Evolutionary conservation across 2,329 filamentous ascomycete species (phyloP), one percentile per base, ranked within the genome.

Genomic region (Tolypocladium amazonense): DNA sequence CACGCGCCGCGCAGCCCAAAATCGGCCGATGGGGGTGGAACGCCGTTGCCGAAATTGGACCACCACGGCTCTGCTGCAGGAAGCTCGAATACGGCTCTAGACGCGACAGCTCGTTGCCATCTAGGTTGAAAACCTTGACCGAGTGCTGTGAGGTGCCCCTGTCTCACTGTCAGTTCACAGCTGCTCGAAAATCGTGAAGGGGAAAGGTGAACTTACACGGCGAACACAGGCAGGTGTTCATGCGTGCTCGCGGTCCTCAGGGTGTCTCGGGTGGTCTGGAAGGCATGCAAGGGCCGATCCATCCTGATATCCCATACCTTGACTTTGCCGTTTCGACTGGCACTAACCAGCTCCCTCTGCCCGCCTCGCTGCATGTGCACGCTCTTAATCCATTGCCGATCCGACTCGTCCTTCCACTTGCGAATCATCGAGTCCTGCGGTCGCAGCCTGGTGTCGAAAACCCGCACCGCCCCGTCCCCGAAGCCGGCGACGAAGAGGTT

Each of bases 331-430:
- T 96, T 94, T 55, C 91, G 85, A 70, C 92, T 95, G 25, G 92
- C 94, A 52, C 88, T 93, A 58, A 99, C 81, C 50, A 99, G 82
- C 73, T 99, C 94, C 61, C 94, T 83, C 73, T 96, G 87, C 2
- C 94, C 94, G 62, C 94, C 94, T 52, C 94, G 89, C 75, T 99
- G 94, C 85, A 99, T 92, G 71, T 97, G 94, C 18, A 96, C 91
- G 65, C 90, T 94, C 68, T 92, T 92, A 72, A 99, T 88, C 94
- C 94, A 99, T 67, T 95, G 90, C 62, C 88, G 87, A 67, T 86
- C 83, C 14, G 77, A 75, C 69, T 97, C 93, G 68, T 97, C 91
- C 71, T 95, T 94, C 93, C 94, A 99, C 66, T 93, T 92, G 74
- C 89, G 90, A 59, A 97, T 88, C 92, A 97, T 97, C 23, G 89